These are phyloP conservation scores for Abelmoschus esculentus DNA, from an alignment of 345 rosid species.

Conservation along the genomic window DNA sequence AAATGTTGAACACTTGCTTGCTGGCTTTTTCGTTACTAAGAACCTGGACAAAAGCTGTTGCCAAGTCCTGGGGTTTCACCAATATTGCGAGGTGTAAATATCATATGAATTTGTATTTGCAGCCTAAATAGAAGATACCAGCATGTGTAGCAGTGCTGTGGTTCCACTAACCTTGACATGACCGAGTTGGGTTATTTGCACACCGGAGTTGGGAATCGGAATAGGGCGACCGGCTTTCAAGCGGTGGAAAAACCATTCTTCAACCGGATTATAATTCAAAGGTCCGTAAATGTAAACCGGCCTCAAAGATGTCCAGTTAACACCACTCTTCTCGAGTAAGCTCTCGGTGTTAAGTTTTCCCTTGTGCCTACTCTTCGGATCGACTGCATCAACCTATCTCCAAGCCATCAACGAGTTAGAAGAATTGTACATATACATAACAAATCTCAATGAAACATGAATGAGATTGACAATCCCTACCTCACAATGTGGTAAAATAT, in stretches of 20 bases:
- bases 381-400: slow-evolving; percentile 73
- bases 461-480: slow-evolving; percentile 26
- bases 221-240: slow-evolving; percentile 91
- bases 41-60: slow-evolving; percentile 62
- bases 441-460: background rate
- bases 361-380: slow-evolving; percentile 98
- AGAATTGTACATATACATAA: background rate
- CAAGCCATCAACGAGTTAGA: slow-evolving; percentile 8
- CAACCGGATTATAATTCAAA: slow-evolving; percentile 93
- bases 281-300: slow-evolving; percentile 99
- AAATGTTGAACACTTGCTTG: slow-evolving; percentile 77
- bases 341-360: slow-evolving; percentile 88
- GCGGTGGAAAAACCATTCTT: slow-evolving; percentile 98
- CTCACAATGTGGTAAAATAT: slow-evolving; percentile 75
- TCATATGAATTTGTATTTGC: too few species aligned
- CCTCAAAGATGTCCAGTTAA: slow-evolving; percentile 54
- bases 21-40: slow-evolving; percentile 87
- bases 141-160: slow-evolving; percentile 1
- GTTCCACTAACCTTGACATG: slow-evolving; percentile 73
- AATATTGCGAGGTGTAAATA: background rate
- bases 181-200: slow-evolving; percentile 83
- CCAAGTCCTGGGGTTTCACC: slow-evolving; percentile 58
- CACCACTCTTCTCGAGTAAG: slow-evolving; percentile 46
- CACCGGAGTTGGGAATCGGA: slow-evolving; percentile 81
- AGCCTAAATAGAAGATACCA: background rate